A percentile compares a stretch with the other conserved stretches of the same genome.
These are phyloP conservation scores for Trichoderma brevicompactum DNA, from an alignment of 2,329 filamentous ascomycete species.

Conservation along the genomic window DNA sequence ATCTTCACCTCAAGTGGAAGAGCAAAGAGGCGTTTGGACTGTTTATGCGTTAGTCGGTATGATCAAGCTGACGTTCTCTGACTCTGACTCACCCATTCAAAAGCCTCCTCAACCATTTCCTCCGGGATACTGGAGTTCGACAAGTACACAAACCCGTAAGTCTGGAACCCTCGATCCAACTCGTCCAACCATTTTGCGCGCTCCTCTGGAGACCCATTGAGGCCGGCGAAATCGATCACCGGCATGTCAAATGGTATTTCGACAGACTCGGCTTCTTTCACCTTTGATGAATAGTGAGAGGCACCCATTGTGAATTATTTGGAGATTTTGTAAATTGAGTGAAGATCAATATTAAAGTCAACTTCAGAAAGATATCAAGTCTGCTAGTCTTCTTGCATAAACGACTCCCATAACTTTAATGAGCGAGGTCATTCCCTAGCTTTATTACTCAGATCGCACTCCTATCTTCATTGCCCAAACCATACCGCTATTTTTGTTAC, in stretches of 20 bases:
- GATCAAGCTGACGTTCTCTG: background rate
- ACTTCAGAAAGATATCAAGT: too few relatives aligned
- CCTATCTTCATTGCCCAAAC: too few relatives aligned
- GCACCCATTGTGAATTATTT: slow-evolving; percentile 5
- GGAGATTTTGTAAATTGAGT: background rate
- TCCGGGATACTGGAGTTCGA: background rate
- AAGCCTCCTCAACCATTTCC: background rate
- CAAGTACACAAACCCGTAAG: background rate
- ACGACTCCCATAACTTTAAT: too few relatives aligned
- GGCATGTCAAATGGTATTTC: background rate
- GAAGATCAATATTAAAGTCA: too few relatives aligned
- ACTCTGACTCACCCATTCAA: background rate
- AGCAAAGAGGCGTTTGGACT: background rate
- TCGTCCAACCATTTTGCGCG: background rate
- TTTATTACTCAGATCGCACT: too few relatives aligned
- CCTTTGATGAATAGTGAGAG: background rate
- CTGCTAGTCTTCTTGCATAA: too few relatives aligned
- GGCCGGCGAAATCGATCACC: background rate
- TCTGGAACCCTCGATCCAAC: slow-evolving; percentile 1
- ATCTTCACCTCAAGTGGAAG: background rate
- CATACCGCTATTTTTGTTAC: too few relatives aligned
- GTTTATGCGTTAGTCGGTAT: background rate
- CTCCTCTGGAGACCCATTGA: background rate
- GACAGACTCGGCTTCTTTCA: background rate
- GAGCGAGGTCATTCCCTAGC: too few relatives aligned